Conservation (phyloP, 2,329 filamentous ascomycete species). For the Penicillium nordicum region DNA sequence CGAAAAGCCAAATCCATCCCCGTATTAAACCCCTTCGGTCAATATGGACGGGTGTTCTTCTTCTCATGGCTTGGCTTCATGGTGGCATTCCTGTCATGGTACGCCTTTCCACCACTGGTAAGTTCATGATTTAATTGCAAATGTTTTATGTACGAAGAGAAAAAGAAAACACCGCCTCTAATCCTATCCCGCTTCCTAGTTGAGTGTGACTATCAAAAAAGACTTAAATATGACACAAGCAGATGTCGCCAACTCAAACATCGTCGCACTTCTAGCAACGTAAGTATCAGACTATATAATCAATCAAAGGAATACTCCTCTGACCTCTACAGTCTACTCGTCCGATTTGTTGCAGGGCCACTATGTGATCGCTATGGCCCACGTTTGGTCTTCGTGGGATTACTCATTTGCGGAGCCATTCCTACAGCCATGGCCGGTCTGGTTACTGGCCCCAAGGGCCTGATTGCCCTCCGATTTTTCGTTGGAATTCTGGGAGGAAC, state of each 20-base stretch:
- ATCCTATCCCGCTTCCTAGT: conserved; percentile 35
- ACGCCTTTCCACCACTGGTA: conserved; percentile 83
- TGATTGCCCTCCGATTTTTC: conserved; percentile 45
- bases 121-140: conserved; percentile 28
- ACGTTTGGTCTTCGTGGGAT: conserved; percentile 71
- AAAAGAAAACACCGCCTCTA: conserved; percentile 9
- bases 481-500: conserved; percentile 44
- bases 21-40: conserved; percentile 70
- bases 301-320: background rate
- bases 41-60: conserved; percentile 84
- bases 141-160: background rate
- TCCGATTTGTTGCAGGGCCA: conserved; percentile 75
- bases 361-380: conserved; percentile 84
- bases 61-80: conserved; percentile 86
- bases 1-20: conserved; percentile 78
- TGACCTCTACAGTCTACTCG: conserved; percentile 54
- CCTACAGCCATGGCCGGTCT: conserved; percentile 80
- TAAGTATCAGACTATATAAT: conserved; percentile 31
- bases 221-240: conserved; percentile 68
- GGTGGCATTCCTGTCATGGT: conserved; percentile 85
- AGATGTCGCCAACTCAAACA: conserved; percentile 85
- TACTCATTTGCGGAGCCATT: conserved; percentile 73
- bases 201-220: conserved; percentile 72
- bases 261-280: conserved; percentile 73
- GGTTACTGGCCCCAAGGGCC: conserved; percentile 60